Evolutionary conservation across 139 green algal species (phyloP).

Genomic region (Astrephomene gubernaculifera): DNA sequence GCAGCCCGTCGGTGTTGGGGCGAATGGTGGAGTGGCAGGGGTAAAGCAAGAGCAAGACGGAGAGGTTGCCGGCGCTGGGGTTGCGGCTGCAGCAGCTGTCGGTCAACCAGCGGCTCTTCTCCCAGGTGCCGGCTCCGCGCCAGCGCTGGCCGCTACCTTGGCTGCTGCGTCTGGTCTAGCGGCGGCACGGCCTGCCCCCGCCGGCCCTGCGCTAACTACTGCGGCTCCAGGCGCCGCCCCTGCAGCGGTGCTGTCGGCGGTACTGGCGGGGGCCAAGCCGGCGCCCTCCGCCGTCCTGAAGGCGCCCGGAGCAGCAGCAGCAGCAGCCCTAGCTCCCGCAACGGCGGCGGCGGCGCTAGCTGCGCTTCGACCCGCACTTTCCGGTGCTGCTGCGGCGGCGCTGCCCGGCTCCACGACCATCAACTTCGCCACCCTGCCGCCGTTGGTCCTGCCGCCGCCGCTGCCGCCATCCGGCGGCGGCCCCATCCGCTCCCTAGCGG

Average conservation of each 20-base stretch:
- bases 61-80: neutral
- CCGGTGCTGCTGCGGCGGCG: neutral
- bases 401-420: neutral
- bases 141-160: no score
- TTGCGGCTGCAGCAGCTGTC: neutral
- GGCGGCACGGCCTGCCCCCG: no score
- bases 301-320: no score
- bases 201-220: neutral
- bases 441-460: slow-evolving; percentile 9
- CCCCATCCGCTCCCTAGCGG: no score
- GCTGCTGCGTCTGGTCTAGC: no score
- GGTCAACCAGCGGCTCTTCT: no score
- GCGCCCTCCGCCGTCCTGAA: no score
- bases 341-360: neutral
- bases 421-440: neutral
- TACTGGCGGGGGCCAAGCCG: neutral
- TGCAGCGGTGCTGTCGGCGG: neutral
- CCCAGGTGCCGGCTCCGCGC: no score
- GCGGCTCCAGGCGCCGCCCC: neutral
- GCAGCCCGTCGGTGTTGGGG: no score
- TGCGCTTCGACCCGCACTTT: neutral
- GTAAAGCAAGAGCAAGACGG: no score
- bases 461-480: neutral
- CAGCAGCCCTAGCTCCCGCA: neutral
- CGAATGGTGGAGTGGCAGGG: no score